Base-by-base conservation (phyloP, 805 yeast genomes). In the Lachancea sp. region DNA sequence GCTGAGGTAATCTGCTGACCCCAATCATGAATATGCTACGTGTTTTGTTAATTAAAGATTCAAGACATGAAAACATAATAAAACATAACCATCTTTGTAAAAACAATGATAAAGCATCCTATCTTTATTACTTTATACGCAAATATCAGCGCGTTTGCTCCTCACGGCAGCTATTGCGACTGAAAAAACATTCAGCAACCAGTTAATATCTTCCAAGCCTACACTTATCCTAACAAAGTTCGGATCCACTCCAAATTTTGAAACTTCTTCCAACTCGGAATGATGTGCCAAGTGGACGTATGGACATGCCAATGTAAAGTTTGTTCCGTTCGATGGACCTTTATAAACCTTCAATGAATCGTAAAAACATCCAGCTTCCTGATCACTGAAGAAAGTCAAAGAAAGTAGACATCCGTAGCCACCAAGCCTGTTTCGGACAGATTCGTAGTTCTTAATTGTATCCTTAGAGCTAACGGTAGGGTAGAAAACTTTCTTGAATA, bases 331-430 rank as follows among this genome's bases (percentile, higher is more conserved):
- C 12, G 92, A 81, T 3, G 96, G 96, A 2, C 96, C 96, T 64
- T 89, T 89, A 34, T 50, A 49, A 8, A 60, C 29, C 1, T 53
- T 47, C 26, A 61, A 29, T 11, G 75, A 69, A 61, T 89, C 78
- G 65, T 83, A 89, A 60, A 88, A 89, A n/a, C 66, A 66, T 28
- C 71, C 70, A 0, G 95, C 95, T 49, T 75, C 78, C 16, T 68
- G 66, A 8, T 80, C 76, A 4, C 76, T 71, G 38, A 75, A 63
- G 63, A 89, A 85, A 8, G 82, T 73, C 34, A 89, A 63, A 3
- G 95, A 83, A 21, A 89, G 69, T 40, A 88, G 68, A 0, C 96
- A 95, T 31, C 96, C 97, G 55, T 88, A 89, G 0, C 96, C 96
- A 12, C 51, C 51, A 21, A 95, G 95, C 16, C 68, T 67, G 5